Percentiles rank a stretch among this genome's conserved stretches.
phyloP scores from a whole-genome alignment of 768 basidiomycete genomes.

The Collybia mongolica region DNA sequence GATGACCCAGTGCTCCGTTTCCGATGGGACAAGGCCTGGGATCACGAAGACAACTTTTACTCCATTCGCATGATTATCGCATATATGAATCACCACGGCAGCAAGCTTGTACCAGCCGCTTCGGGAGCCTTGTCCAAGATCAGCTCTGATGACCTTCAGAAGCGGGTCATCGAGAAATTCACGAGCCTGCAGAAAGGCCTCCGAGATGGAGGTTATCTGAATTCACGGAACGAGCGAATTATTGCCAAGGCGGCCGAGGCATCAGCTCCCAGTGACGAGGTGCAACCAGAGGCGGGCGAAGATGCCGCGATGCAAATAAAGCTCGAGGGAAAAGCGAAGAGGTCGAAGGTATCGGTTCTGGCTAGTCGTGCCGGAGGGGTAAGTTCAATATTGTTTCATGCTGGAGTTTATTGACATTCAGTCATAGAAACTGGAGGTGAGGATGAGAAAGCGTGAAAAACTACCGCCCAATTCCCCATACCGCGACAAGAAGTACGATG shows the following conservation, averaged over 20 bases:
- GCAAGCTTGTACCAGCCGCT: not conserved
- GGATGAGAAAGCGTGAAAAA: conserved; percentile 1
- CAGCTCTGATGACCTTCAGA: conserved; percentile 4
- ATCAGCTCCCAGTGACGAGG: no score
- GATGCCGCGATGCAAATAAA: not conserved
- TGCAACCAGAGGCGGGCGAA: not conserved
- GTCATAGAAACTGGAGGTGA: conserved; percentile 14
- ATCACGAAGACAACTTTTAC: conserved; percentile 4
- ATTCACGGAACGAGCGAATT: conserved; percentile 2
- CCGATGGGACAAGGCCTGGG: not conserved
- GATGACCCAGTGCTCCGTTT: conserved; percentile 2
- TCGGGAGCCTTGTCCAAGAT: not conserved
- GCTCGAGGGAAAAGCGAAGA: conserved; percentile 1
- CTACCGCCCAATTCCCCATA: conserved; percentile 4
- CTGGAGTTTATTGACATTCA: not conserved
- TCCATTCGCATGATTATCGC: conserved; percentile 2
- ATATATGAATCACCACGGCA: conserved; percentile 3
- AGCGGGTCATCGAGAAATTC: not conserved
- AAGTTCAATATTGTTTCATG: not conserved
- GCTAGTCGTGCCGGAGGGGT: not conserved
- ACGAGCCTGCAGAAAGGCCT: conserved; percentile 4
- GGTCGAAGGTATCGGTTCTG: not conserved
- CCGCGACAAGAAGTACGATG: conserved; percentile 8
- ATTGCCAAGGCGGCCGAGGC: not conserved
- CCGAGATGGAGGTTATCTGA: not conserved